Evolutionary conservation across 148 eudicot species (phyloP).

Genomic region (Silene conica): DNA sequence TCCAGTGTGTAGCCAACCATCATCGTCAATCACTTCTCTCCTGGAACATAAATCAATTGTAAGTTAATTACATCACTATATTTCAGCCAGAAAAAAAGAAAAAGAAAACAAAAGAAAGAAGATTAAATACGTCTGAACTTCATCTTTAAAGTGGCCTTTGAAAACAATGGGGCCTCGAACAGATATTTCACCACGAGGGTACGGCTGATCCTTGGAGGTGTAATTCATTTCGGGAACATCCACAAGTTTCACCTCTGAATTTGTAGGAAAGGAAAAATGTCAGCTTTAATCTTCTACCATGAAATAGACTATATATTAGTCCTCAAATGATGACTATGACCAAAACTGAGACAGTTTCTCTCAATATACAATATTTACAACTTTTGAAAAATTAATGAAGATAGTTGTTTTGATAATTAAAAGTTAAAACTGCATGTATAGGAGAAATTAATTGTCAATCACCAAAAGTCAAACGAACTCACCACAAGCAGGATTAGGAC

Average conservation of each 20-base stretch:
- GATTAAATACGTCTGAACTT: slow-evolving; percentile 63
- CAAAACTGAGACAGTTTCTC: too few relatives aligned
- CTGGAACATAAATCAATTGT: slow-evolving; percentile 34
- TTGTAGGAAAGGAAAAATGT: slow-evolving; percentile 12
- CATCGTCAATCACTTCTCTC: slow-evolving; percentile 84
- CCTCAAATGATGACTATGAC: too few relatives aligned
- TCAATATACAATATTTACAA: too few relatives aligned
- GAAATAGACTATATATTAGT: too few relatives aligned
- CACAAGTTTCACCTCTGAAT: slow-evolving; percentile 78
- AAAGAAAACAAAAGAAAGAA: slow-evolving; percentile 3
- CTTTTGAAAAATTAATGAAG: too few relatives aligned
- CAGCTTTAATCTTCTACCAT: too few relatives aligned
- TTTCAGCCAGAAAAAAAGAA: not conserved
- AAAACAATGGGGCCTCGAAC: slow-evolving; percentile 86
- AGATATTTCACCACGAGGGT: slow-evolving; percentile 97
- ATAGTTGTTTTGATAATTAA: too few relatives aligned
- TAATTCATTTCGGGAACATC: slow-evolving; percentile 97
- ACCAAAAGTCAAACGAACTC: slow-evolving; percentile 25
- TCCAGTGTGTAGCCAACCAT: slow-evolving; percentile 93
- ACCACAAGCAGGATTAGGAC: slow-evolving; percentile 96
- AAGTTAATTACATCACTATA: slow-evolving; percentile 4
- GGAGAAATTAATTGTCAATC: not conserved
- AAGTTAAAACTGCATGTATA: too few relatives aligned
- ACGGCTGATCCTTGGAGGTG: slow-evolving; percentile 85
- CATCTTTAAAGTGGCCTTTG: slow-evolving; percentile 91